Conservation (phyloP, 345 rosid genomes). For the Corymbia maculata region DNA sequence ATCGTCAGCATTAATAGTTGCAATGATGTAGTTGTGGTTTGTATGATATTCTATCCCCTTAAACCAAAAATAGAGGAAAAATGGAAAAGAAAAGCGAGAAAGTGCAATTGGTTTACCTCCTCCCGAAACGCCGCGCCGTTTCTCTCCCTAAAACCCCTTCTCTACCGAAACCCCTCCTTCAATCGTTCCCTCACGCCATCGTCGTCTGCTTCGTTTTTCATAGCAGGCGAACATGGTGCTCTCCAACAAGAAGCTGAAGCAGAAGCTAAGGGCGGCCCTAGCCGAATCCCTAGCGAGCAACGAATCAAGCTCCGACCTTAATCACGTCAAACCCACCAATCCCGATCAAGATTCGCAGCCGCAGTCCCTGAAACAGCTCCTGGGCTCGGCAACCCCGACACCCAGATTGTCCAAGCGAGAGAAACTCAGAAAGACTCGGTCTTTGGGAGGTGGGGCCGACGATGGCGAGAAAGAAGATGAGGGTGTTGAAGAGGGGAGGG, state of each 20-base stretch:
- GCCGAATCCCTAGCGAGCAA: conserved; percentile 18
- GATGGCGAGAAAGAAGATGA: conserved; percentile 6
- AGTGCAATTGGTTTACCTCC: no score
- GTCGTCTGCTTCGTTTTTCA: neutral
- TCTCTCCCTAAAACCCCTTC: neutral
- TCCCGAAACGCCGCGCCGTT: neutral
- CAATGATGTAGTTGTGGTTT: neutral
- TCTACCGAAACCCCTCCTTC: neutral
- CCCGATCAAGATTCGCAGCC: conserved; percentile 17
- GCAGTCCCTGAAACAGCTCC: conserved; percentile 38
- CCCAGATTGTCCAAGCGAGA: conserved; percentile 75
- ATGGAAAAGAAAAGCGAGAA: neutral
- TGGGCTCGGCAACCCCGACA: conserved; percentile 47
- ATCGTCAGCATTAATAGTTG: neutral
- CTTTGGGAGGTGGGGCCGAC: conserved; percentile 6
- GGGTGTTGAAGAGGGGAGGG: conserved; percentile 1
- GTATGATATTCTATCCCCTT: neutral
- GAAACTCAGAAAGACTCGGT: conserved; percentile 33
- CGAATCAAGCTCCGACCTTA: conserved; percentile 1
- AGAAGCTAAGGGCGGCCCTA: conserved; percentile 47
- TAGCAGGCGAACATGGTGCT: conserved; percentile 39
- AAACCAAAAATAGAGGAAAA: neutral
- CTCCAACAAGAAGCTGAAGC: conserved; percentile 91
- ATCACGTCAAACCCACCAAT: neutral
- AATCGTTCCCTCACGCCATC: neutral